A percentile compares a stretch with the other conserved stretches of the same genome.
phyloP scores from a whole-genome alignment of 257 asterid genomes.

The Solanum verrucosum region DNA sequence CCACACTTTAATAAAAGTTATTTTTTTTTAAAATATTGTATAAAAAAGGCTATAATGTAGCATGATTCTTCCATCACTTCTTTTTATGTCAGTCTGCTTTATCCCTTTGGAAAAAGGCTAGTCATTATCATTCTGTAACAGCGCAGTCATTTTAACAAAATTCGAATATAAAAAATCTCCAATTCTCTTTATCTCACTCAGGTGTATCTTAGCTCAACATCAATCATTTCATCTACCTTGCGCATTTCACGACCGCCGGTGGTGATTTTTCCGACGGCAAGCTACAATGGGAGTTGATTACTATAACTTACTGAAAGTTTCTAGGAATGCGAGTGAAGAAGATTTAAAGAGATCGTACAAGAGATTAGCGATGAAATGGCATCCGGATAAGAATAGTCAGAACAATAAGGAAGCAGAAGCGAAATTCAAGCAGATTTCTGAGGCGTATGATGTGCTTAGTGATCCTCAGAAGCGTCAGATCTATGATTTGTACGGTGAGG shows the following conservation, averaged over 20 bases:
- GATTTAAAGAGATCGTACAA: slow-evolving; percentile 82
- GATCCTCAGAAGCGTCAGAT: slow-evolving; percentile 83
- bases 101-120: background rate
- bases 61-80: background rate
- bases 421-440: slow-evolving; percentile 87
- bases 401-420: slow-evolving; percentile 81
- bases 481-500: slow-evolving; percentile 87
- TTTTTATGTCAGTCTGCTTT: background rate
- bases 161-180: background rate
- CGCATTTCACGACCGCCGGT: slow-evolving; percentile 34
- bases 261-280: slow-evolving; percentile 1
- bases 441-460: slow-evolving; percentile 89
- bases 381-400: slow-evolving; percentile 83
- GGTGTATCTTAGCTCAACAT: slow-evolving; percentile 42
- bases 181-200: background rate
- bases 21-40: background rate
- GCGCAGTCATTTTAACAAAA: slow-evolving; percentile 19
- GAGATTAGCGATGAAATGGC: slow-evolving; percentile 93
- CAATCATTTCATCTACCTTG: slow-evolving; percentile 34
- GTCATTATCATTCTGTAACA: background rate
- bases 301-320: slow-evolving; percentile 59
- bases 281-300: slow-evolving; percentile 68
- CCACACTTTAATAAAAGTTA: background rate
- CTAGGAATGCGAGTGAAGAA: slow-evolving; percentile 58
- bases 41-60: background rate